These are phyloP conservation scores for Pseudogymnoascus sp. DNA, from an alignment of 2,329 filamentous ascomycete species.

Conservation along the genomic window DNA sequence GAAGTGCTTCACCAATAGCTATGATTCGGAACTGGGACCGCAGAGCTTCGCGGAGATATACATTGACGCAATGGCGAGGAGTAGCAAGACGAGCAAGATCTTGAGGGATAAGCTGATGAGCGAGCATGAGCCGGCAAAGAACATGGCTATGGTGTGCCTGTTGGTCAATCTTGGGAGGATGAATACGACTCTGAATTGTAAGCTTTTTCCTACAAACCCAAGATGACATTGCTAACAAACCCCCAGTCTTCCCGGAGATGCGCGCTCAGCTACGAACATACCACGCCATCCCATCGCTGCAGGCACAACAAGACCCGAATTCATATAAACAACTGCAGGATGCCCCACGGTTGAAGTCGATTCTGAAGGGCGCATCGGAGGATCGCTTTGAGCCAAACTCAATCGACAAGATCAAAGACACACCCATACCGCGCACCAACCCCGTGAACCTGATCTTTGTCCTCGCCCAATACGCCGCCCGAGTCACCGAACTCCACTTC, in stretches of 20 bases:
- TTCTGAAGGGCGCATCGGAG: slow-evolving; percentile 91
- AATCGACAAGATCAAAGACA: slow-evolving; percentile 69
- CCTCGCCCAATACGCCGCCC: slow-evolving; percentile 79
- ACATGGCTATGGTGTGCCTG: slow-evolving; percentile 98
- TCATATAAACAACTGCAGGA: slow-evolving; percentile 98
- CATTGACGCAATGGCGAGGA: slow-evolving; percentile 96
- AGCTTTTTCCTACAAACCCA: slow-evolving; percentile 24
- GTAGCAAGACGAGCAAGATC: slow-evolving; percentile 98
- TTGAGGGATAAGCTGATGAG: slow-evolving; percentile 92
- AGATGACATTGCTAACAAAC: slow-evolving; percentile 21
- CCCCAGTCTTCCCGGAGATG: slow-evolving; percentile 94
- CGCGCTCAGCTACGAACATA: slow-evolving; percentile 94
- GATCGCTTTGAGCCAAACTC: slow-evolving; percentile 74
- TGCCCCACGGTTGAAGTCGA: slow-evolving; percentile 90
- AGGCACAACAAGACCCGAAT: slow-evolving; percentile 88
- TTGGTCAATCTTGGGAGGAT: slow-evolving; percentile 95
- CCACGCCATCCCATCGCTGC: slow-evolving; percentile 91
- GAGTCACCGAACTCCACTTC: slow-evolving; percentile 90
- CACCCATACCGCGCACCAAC: slow-evolving; percentile 73
- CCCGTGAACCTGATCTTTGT: slow-evolving; percentile 97
- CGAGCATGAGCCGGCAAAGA: slow-evolving; percentile 84
- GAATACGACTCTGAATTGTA: slow-evolving; percentile 98
- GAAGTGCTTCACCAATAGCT: slow-evolving; percentile 82
- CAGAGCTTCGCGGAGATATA: slow-evolving; percentile 91
- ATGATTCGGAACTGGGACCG: slow-evolving; percentile 56